Evolutionary conservation across 2,329 filamentous ascomycete species (phyloP), one percentile per base, ranked within the genome.

Genomic region (Aspergillus tamarii): DNA sequence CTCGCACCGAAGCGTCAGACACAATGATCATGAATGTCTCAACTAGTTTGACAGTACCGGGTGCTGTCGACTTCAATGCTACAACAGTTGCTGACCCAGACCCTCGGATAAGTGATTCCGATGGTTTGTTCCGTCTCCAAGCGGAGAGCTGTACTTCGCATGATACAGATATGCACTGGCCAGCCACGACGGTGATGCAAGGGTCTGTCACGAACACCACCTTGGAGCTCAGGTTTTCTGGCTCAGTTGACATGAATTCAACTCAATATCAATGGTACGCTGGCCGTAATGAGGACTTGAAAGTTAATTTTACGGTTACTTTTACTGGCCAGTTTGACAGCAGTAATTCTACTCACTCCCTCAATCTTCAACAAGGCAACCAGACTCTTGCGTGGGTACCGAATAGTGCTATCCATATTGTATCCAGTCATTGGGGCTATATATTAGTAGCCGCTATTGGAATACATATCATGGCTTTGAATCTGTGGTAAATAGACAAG

Each of bases 201-300:
- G 59, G 59, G 0, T 61, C 59, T n/a, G 30, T 61, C 5, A 57
- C 59, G 0, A 61, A 61, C 9, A 57, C 39, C 10, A 56, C 59
- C 1, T 30, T 61, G 30, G 26, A 39, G 19, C n/a, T 61, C 3
- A 52, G 19, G 12, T 48, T 61, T 21, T 21, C 21, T 1, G 59
- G 59, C 2, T 16, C 28, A 4, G 59, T 32, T 32, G 28, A 53
- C 9, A 34, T 21, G 26, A 52, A 52, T 30, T 16, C 28, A 12
- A 34, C 26, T 5, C 28, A 53, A n/a, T 53, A 53, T 5, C 12
- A 53, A 7, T 53, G 3, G 0, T 53, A 16, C 4, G 8, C 9
- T 10, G 30, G n/a, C 11, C 16, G 28, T 4, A 3, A 57, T 4
- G 28, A 57, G 28, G 30, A 52, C 26, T 28, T 48, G 4, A 45